phyloP scores from a whole-genome alignment of 2,329 filamentous ascomycete genomes.

The Stachybotrys chlorohalonatus region DNA sequence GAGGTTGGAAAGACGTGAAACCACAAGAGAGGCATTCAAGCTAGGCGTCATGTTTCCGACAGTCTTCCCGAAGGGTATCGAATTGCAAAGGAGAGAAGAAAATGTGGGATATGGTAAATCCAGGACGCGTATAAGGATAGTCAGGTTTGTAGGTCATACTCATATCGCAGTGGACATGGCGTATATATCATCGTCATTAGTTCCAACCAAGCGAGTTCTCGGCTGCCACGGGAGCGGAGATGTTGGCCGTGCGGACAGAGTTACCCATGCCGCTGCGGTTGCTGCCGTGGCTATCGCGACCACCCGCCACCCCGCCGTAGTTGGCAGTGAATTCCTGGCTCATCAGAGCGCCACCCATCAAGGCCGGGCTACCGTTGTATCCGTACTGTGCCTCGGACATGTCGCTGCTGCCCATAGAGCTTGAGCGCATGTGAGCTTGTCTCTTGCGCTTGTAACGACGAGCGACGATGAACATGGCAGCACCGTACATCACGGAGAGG shows the following conservation, averaged over 20 bases:
- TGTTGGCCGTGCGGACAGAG: conserved; percentile 53
- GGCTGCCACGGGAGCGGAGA: conserved; percentile 82
- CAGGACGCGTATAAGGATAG: conserved; percentile 10
- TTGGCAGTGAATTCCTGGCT: conserved; percentile 43
- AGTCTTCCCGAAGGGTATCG: conserved; percentile 24
- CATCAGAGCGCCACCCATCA: conserved; percentile 62
- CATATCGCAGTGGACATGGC: conserved; percentile 6
- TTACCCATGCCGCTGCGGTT: conserved; percentile 46
- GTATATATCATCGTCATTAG: conserved; percentile 29
- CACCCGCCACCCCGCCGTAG: conserved; percentile 41
- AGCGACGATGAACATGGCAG: conserved; percentile 89
- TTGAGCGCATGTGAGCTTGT: conserved; percentile 65
- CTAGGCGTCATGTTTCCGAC: conserved; percentile 11
- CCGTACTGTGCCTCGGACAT: conserved; percentile 45
- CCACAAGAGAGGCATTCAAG: conserved; percentile 4
- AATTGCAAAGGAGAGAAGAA: conserved; percentile 12
- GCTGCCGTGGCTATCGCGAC: conserved; percentile 55
- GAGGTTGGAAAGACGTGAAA: conserved; percentile 3
- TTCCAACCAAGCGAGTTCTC: conserved; percentile 97
- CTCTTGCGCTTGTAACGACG: conserved; percentile 84
- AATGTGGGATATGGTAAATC: conserved; percentile 11
- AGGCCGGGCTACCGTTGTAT: conserved; percentile 41
- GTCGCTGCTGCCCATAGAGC: conserved; percentile 53
- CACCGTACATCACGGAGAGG: conserved; percentile 79
- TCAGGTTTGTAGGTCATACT: conserved; percentile 6